Evolutionary conservation across 345 rosid species (phyloP), one percentile per base, ranked within the genome.

Genomic region (Euphorbia tirucalli): DNA sequence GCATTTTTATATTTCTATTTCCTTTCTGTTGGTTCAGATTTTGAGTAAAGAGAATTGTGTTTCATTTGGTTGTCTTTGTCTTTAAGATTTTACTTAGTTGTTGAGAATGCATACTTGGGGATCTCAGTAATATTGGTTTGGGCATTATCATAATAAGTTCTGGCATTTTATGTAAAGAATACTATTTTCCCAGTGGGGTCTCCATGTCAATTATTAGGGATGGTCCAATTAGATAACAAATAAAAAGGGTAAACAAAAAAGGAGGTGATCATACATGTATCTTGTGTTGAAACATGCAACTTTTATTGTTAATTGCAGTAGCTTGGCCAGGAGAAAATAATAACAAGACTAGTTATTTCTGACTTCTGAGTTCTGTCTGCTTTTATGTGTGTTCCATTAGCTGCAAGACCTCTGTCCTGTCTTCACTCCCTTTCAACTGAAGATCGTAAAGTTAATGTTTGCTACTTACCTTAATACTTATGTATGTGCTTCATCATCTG

Each of bases 121-220:
- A 39, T 30, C 69, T 54, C 48, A 44, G 18, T 37, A 58, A 70
- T 70, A 46, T 25, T 77, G 32, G 52, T 61, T 24, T 43, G 64
- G 50, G 22, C 41, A 31, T 25, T 63, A 5, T 59, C n/a, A 41
- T 41, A 41, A 41, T 41, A 41, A 41, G 44, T 41, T 11, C 44
- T 41, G 9, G 11, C 44, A 41, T 41, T 41, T 32, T 41, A 41
- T 11, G 11, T 11, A 41, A 41, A 41, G 44, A 41, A 41, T 41
- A 41, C 44, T 41, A 41, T 41, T 41, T 9, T 25, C 54, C 73
- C 61, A 54, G 14, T 32, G 15, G 32, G 39, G 19, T 22, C 52
- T 69, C 1, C 18, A 21, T 48, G 24, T n/a, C 63, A 37, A 24
- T 16, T 30, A 30, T 32, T 50, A n/a, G 30, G 37, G 27, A 56